Evolutionary conservation across 2,329 filamentous ascomycete species (phyloP), one percentile per base, ranked within the genome.

Genomic region (Epichloe hybrida): DNA sequence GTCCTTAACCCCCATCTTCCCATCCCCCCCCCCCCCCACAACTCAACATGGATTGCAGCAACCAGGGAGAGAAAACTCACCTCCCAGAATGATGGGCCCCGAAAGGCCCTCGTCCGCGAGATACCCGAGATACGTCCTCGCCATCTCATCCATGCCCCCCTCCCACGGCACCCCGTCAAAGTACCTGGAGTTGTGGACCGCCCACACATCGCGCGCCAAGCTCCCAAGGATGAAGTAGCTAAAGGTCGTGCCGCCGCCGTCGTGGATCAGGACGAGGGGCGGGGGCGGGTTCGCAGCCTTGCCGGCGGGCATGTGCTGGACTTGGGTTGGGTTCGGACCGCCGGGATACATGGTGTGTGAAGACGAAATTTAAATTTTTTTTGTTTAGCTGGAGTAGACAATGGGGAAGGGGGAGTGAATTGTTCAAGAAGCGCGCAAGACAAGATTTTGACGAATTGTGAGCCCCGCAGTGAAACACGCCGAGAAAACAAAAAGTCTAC

Each of bases 171-270:
- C 50, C 9, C 55, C 58, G 3, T 56, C 55, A 17, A 56, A 63
- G 49, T 55, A 64, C 31, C 59, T 57, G 13, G 60, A 60, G 48
- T 63, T 59, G 51, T 63, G 61, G 38, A 64, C 55, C 34, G 60
- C 62, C 61, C 61, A 64, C 17, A 64, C 61, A 17, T 63, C 59
- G 43, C 62, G 61, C 17, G 57, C 51, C 45, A 64, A 42, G 46
- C 47, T 57, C 21, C 57, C 61, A 15, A 64, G 52, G 35, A 62
- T 50, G 46, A 61, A 62, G 51, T 64, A 64, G 40, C 58, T 56
- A 49, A 62, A 63, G 15, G 61, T 60, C 12, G 62, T 64, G 53
- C 62, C 62, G 48, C 62, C 61, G 31, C 62, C 62, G 41, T 64
- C 62, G 53, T 64, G 62, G 49, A 64, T 59, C 23, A 64, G 52